These are phyloP conservation scores for Ilex aquifolium DNA, from an alignment of 257 asterid genomes.

Conservation along the genomic window DNA sequence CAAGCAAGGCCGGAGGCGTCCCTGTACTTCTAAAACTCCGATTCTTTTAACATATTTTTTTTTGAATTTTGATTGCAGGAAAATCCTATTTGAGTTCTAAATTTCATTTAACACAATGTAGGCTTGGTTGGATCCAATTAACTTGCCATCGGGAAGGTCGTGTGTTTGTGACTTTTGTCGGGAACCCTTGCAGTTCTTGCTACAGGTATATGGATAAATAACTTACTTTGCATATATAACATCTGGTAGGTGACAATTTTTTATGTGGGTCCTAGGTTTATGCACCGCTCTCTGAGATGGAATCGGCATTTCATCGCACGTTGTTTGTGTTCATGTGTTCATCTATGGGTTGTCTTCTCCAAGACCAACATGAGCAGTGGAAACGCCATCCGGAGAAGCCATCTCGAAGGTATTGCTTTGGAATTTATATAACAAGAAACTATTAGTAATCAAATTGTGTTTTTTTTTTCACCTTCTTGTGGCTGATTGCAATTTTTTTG, in stretches of 20 bases:
- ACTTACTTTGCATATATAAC: too few species aligned
- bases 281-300: conserved; percentile 70
- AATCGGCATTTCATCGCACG: conserved; percentile 74
- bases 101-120: conserved; percentile 15
- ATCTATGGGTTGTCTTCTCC: conserved; percentile 78
- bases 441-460: background rate
- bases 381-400: conserved; percentile 48
- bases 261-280: conserved; percentile 40
- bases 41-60: too few species aligned
- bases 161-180: conserved; percentile 71
- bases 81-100: too few species aligned
- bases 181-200: conserved; percentile 86
- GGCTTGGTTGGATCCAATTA: conserved; percentile 95
- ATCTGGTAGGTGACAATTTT: background rate
- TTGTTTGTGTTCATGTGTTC: conserved; percentile 76
- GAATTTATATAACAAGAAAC: background rate
- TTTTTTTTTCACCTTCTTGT: background rate
- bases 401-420: conserved; percentile 51
- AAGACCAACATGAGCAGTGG: conserved; percentile 94
- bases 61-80: too few species aligned
- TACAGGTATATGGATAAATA: conserved; percentile 51
- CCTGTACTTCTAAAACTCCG: conserved; percentile 51
- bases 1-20: conserved; percentile 93
- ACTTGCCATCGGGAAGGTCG: conserved; percentile 58
- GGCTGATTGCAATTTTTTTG: conserved; percentile 14